Conservation (phyloP, 75 land plant species). For the Pinus tabuliformis region DNA sequence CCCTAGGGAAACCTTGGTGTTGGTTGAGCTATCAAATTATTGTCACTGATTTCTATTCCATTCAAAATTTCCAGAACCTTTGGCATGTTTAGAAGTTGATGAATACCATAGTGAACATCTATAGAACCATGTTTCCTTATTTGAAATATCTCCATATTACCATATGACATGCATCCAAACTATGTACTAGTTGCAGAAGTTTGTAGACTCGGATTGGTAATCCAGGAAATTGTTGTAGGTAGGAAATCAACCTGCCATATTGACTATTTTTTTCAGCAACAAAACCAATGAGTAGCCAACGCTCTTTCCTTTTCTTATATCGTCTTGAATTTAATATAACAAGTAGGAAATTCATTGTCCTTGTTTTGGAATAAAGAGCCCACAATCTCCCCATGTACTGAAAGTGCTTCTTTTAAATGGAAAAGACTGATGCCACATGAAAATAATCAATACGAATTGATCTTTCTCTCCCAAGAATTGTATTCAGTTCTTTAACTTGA, state of each 20-base stretch:
- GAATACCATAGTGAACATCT: background rate
- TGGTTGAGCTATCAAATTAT: conserved; percentile 4
- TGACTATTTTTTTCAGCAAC: conserved; percentile 5
- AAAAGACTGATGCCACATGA: background rate
- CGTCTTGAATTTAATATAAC: conserved; percentile 7
- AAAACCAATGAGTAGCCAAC: conserved; percentile 3
- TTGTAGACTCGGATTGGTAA: background rate
- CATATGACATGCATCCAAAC: conserved; percentile 1
- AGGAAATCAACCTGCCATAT: background rate
- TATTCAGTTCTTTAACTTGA: background rate
- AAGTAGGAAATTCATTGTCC: background rate
- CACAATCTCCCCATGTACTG: conserved; percentile 5
- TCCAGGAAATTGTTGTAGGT: background rate
- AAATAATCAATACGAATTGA: conserved; percentile 4
- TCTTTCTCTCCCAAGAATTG: conserved; percentile 6
- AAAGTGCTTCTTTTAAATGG: background rate
- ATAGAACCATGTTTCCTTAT: background rate
- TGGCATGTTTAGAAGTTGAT: background rate
- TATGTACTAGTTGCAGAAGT: background rate
- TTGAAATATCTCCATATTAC: conserved; percentile 3
- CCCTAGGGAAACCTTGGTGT: conserved; percentile 2
- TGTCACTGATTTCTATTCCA: background rate
- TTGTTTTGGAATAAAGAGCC: background rate
- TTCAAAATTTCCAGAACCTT: background rate
- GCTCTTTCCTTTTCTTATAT: conserved; percentile 3